phyloP scores from a whole-genome alignment of 345 rosid genomes.

The Aquilaria sinensis region DNA sequence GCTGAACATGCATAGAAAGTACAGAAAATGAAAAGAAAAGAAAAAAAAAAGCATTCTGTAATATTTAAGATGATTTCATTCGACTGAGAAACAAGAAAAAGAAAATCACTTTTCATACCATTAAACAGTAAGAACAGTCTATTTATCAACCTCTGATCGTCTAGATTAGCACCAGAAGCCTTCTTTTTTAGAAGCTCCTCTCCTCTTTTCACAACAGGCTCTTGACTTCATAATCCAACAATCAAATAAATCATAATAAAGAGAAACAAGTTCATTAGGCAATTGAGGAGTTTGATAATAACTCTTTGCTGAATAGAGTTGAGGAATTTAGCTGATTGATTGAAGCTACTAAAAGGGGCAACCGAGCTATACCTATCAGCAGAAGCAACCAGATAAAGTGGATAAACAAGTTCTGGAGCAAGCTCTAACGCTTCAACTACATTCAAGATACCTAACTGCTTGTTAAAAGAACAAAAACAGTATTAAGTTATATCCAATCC shows the following conservation, averaged over 20 bases:
- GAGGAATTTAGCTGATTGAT: no score
- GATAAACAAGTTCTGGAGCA: slow-evolving; percentile 69
- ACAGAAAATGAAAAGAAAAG: no score
- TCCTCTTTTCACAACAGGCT: slow-evolving; percentile 76
- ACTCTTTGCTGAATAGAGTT: no score
- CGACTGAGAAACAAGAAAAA: not conserved
- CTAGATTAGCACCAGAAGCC: slow-evolving; percentile 67
- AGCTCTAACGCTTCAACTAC: slow-evolving; percentile 75
- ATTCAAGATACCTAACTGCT: slow-evolving; percentile 87
- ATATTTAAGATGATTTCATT: no score
- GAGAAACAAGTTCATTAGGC: slow-evolving; percentile 3
- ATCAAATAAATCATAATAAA: slow-evolving; percentile 21
- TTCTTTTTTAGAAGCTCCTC: slow-evolving; percentile 81
- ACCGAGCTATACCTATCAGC: slow-evolving; percentile 53
- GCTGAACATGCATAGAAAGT: no score
- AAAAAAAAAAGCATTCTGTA: no score
- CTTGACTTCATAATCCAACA: slow-evolving; percentile 59
- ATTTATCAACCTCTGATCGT: slow-evolving; percentile 63
- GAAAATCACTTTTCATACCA: slow-evolving; percentile 45
- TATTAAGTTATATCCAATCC: not conserved
- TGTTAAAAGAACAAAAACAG: not conserved
- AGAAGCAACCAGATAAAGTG: slow-evolving; percentile 68
- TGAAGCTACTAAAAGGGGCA: not conserved
- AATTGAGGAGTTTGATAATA: not conserved
- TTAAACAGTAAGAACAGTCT: slow-evolving; percentile 65